Base-by-base conservation (phyloP, 2,329 filamentous ascomycete genomes). In the Ascochyta rabiei region DNA sequence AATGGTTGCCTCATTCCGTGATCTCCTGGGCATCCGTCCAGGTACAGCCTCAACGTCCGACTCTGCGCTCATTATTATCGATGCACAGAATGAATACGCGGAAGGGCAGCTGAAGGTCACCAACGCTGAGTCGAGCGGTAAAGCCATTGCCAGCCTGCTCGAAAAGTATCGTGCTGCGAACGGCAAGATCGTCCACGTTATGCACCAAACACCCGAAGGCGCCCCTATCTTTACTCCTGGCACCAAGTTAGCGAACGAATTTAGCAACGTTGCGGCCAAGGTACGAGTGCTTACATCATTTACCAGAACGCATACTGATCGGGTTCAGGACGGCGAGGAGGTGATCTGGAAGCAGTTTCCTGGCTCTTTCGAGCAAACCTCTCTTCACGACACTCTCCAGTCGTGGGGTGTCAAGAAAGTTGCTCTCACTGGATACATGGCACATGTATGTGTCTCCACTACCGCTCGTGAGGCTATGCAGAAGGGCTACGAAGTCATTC, bases 21-120 rank as follows among this genome's bases (percentile, higher is more conserved):
- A 75, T 15, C 73, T 85, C 53, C 65, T 88, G 49, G 86, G 86
- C 53, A 75, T 81, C 12, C 68, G 77, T 9, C 80, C 81, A 21
- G 84, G 83, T 13, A 83, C 81, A 0, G 86, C 86, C 7, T 82
- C 83, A 0, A 75, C 81, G 0, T 70, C 73, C 38, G 85, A 89
- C 74, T 85, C 82, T 59, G 81, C 82, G 2, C 79, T 89, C 39
- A 73, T 89, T 63, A 88, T 89, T 72, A 86, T 89, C 66, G 86
- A 89, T 68, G 87, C 87, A 1, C 87, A 90, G 66, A 89, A 89
- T 67, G 87, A 90, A 73, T 89, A 87, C 59, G 82, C 82, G 10
- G 73, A 78, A 2, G 87, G 87, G 41, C 75, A 80, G 4, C 80
- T 89, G 0, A 79, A 81, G 19, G 82, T 86, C 30, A 75, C 78